Percentiles rank a stretch among this genome's conserved stretches.
Evolutionary conservation across 306 rosid genomes (phyloP).

Genomic region (Malus fusca): DNA sequence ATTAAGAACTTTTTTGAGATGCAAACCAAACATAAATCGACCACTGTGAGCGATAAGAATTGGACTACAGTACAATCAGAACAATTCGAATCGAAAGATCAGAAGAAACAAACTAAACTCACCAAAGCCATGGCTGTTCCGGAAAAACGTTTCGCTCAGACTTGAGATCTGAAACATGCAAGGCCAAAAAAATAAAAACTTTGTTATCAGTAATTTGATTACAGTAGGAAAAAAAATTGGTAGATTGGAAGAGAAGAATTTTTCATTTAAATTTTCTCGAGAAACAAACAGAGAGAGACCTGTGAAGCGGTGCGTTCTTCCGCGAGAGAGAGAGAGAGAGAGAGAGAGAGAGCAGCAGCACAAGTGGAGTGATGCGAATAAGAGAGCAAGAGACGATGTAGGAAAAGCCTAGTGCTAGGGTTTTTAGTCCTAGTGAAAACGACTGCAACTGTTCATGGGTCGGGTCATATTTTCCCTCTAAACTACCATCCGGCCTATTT

Average conservation of each 20-base stretch:
- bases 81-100: background rate
- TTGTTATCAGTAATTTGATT: background rate
- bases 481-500: background rate
- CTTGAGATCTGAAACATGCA: conserved; percentile 40
- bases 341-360: no score
- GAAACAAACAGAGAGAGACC: conserved; percentile 3
- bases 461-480: background rate
- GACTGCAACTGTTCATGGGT: background rate
- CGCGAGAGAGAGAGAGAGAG: background rate
- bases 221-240: background rate
- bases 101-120: conserved; percentile 14
- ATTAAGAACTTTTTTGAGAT: background rate
- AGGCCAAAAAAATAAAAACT: background rate
- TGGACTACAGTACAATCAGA: background rate
- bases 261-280: background rate
- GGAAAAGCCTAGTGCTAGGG: conserved; percentile 24
- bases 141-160: conserved; percentile 33
- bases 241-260: no score
- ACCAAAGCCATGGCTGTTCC: conserved; percentile 74
- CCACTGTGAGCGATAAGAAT: background rate
- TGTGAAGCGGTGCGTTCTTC: conserved; percentile 8
- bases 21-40: background rate
- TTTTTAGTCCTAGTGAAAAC: conserved; percentile 6
- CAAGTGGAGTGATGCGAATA: background rate
- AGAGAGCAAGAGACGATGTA: background rate